Percentiles rank a stretch among this genome's conserved stretches.
Conservation (phyloP, 2,329 filamentous ascomycete species). For the Massarina eburnea region DNA sequence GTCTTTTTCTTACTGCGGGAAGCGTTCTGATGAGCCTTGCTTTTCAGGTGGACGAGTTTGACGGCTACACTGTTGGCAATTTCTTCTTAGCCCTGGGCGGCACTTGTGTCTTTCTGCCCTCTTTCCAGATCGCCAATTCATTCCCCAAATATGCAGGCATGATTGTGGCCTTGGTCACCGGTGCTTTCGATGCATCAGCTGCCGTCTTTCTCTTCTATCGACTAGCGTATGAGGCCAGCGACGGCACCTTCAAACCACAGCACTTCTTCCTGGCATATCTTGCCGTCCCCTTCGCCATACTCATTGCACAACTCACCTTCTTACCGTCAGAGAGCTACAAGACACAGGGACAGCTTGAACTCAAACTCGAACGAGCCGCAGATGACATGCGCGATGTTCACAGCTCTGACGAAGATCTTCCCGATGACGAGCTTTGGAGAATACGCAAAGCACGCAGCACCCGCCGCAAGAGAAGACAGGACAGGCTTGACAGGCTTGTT, state of each 20-base stretch:
- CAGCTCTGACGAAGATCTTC: constrained; percentile 56
- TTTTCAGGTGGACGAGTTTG: constrained; percentile 38
- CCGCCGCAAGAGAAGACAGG: constrained; percentile 59
- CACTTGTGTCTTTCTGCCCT: constrained; percentile 79
- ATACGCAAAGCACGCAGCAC: constrained; percentile 38
- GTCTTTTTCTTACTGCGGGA: constrained; percentile 34
- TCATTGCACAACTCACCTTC: constrained; percentile 66
- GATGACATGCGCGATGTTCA: constrained; percentile 49
- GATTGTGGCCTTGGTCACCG: constrained; percentile 78
- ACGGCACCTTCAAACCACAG: constrained; percentile 60
- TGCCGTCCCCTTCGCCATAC: constrained; percentile 67
- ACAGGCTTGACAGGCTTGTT: constrained; percentile 72
- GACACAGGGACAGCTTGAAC: constrained; percentile 51
- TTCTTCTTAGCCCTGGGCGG: constrained; percentile 76
- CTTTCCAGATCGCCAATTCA: constrained; percentile 82
- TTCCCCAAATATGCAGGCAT: constrained; percentile 76
- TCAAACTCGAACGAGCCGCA: constrained; percentile 37
- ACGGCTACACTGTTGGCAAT: constrained; percentile 68
- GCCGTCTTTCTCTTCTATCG: constrained; percentile 76
- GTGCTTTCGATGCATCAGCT: constrained; percentile 81
- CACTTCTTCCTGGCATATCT: constrained; percentile 75
- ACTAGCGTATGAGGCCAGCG: constrained; percentile 64
- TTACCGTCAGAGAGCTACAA: constrained; percentile 80
- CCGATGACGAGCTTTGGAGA: constrained; percentile 51
- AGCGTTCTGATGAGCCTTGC: constrained; percentile 43